Evolutionary conservation across 1,139 yeast species (phyloP), one percentile per base, ranked within the genome.

Genomic region (Scheffersomyces segobiensis): DNA sequence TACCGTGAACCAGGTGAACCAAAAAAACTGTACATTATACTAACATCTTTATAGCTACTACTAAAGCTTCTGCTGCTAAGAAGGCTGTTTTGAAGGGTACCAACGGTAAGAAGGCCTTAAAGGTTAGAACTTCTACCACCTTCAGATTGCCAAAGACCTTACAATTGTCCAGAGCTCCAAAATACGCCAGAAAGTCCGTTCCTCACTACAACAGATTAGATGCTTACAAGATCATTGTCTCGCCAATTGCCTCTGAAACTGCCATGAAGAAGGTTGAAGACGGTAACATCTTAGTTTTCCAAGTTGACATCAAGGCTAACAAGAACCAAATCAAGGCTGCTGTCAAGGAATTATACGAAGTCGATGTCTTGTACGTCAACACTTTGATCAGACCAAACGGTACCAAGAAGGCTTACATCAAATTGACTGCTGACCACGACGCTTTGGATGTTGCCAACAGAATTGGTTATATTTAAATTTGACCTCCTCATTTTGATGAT

Each of bases 381-480:
- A 95, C 98, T 74, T 87, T 93, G 82, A 83, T 95, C 77, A 91
- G 97, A 86, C 98, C 99, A 80, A 93, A 95, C 82, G 99, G 99
- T 83, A 91, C 98, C 86, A 95, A 95, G 92, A 96, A 96, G 89
- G 99, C 99, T 78, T 95, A 90, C 87, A 95, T 95, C 81, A 93
- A 97, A 87, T 91, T 95, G 81, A 93, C 98, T 77, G 96, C 98
- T 80, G 99, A 96, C 84, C 91, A 89, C 87, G 99, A 95, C 85
- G 99, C 99, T 81, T 91, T 96, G 82, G 99, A 95, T 82, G 93
- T 95, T 83, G 99, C 99, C 82, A 93, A 93, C 97, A 93, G 96
- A 87, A 95, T 93, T 79, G 98, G 98, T 85, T 93, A 93, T 95
- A 89, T 92, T 82, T 92, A 87, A 87, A 73, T 72, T 19, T 53